Conservation (phyloP, 345 rosid species). For the Ceriops decandra region DNA sequence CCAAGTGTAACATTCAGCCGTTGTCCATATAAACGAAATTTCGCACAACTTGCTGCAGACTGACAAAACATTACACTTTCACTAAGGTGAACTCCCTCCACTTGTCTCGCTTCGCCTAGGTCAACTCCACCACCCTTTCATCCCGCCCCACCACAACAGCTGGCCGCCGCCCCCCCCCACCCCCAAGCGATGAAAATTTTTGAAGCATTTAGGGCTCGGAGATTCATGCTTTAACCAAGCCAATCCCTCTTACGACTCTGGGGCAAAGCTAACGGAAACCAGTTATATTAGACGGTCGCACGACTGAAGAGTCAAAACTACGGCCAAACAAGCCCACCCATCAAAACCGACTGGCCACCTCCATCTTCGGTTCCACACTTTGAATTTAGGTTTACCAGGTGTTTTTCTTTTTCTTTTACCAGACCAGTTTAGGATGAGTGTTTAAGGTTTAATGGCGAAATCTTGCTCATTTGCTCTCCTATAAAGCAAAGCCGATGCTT, state of each 20-base stretch:
- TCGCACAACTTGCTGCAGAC: not conserved
- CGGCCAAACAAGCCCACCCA: constrained; percentile 12
- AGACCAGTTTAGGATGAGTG: constrained; percentile 14
- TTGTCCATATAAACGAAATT: not conserved
- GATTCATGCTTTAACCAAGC: not conserved
- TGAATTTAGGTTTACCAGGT: constrained; percentile 26
- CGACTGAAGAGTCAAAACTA: constrained; percentile 2
- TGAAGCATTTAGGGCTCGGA: not conserved
- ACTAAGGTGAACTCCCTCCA: not conserved
- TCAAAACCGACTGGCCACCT: constrained; percentile 17
- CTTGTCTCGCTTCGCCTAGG: not conserved
- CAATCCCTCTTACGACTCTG: too few species aligned
- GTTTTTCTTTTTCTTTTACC: constrained; percentile 21
- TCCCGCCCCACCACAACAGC: too few species aligned
- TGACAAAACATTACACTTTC: not conserved
- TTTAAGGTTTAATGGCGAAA: constrained; percentile 73
- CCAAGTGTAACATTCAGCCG: not conserved
- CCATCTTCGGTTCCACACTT: constrained; percentile 16
- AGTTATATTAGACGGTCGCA: not conserved
- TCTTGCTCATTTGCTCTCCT: constrained; percentile 89
- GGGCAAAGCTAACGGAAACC: not conserved
- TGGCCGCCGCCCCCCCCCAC: not conserved
- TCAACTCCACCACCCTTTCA: not conserved
- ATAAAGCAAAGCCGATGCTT: constrained; percentile 95
- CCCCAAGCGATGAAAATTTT: not conserved